Base-by-base conservation (phyloP, 2,329 filamentous ascomycete genomes). In the Botrytis squamosa region DNA sequence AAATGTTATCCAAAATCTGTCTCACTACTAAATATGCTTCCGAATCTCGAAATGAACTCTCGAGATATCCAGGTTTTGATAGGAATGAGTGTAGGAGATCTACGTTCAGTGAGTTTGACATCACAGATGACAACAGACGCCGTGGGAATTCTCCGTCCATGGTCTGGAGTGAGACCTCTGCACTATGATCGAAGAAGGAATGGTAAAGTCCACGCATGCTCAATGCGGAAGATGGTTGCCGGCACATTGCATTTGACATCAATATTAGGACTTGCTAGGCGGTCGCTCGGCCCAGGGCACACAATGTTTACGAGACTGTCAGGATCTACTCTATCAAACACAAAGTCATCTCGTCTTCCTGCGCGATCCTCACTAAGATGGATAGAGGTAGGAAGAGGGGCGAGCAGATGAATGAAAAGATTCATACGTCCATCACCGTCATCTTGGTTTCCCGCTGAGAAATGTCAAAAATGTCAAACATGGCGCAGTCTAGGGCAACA, bases 391-490 rank as follows among this genome's bases (percentile, higher is more conserved):
- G 66, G 7, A 40, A 38, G 16, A 25, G 36, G n/a, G 38, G 20
- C 33, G 29, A 38, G 40, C 42, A 33, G 36, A 52, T 67, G 52
- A 36, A 49, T 29, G 40, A 22, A 36, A 62, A 40, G 52, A 42
- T 72, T 29, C 55, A 52, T n/a, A 36, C 40, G 62, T 14, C 38
- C 10, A 57, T 20, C 22, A 18, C 25, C 38, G 40, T 60, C 29
- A n/a, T 46, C n/a, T 36, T 33, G 5, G 29, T 49, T 38, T 38
- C n/a, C 55, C n/a, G 33, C 38, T 70, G 18, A 59, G 63, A 46
- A 36, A 63, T 42, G 64, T 69, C 49, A 52, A 73, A 69, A 69
- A 69, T 73, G 64, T 62, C 33, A 73, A 68, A 69, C 55, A 69
- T 69, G 42, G 64, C 57, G 71, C 64, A 69, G 71, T 38, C 22